These are phyloP conservation scores for Tetrahymena thermophila DNA, from an alignment of 73 alveolate genomes.

Conservation along the genomic window DNA sequence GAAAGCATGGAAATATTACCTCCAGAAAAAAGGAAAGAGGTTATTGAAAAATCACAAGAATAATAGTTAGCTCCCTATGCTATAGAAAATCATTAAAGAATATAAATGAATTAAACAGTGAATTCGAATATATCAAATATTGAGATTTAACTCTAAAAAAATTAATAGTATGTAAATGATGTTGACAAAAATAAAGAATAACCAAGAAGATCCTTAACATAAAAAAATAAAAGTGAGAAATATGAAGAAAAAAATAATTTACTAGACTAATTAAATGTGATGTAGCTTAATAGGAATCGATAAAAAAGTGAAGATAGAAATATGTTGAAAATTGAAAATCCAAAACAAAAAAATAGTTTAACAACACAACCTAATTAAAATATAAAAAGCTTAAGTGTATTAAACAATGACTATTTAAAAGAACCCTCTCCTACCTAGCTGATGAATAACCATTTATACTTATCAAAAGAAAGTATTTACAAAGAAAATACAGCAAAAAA, in stretches of 20 bases:
- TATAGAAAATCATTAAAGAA: background rate
- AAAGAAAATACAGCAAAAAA: background rate
- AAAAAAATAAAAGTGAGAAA: background rate
- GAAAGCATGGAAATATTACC: background rate
- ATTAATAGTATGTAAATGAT: background rate
- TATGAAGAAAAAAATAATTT: background rate
- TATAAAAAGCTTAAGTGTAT: background rate
- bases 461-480: background rate
- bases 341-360: background rate
- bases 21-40: background rate
- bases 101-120: background rate
- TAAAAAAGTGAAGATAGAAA: background rate
- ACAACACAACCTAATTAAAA: background rate
- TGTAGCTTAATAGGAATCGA: background rate
- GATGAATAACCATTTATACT: background rate
- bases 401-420: background rate
- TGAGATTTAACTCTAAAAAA: background rate
- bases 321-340: background rate
- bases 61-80: background rate
- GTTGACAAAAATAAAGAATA: background rate
- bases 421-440: background rate
- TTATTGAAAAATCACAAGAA: background rate
- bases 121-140: background rate
- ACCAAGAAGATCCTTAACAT: background rate
- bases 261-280: background rate